Percentiles rank a stretch among this genome's conserved stretches.
phyloP scores from a whole-genome alignment of 2,329 filamentous ascomycete genomes.

The Podosphaera fusca region DNA sequence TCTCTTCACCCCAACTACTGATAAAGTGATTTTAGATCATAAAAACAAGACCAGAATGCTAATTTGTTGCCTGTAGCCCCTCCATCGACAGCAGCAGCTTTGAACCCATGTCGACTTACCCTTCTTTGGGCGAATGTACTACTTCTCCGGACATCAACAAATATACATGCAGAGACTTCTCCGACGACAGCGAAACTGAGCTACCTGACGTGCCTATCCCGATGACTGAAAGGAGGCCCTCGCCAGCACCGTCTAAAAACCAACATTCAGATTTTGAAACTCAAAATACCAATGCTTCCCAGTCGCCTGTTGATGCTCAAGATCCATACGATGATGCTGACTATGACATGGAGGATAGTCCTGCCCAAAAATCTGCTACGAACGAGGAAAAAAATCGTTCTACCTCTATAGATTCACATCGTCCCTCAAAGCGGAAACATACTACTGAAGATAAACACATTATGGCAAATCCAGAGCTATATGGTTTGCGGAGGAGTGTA shows the following conservation, averaged over 20 bases:
- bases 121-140: conserved; percentile 43
- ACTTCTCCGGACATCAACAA: conserved; percentile 28
- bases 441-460: conserved; percentile 56
- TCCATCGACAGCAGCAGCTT: conserved; percentile 32
- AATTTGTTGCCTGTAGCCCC: conserved; percentile 32
- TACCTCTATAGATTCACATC: conserved; percentile 46
- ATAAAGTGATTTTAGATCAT: conserved; percentile 4
- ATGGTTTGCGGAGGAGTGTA: conserved; percentile 85
- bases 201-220: conserved; percentile 46
- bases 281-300: conserved; percentile 13
- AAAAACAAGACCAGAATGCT: conserved; percentile 16
- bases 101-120: conserved; percentile 36
- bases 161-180: conserved; percentile 18
- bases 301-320: conserved; percentile 18
- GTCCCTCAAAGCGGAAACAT: conserved; percentile 50
- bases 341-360: conserved; percentile 47
- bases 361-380: conserved; percentile 25
- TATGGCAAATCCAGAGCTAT: conserved; percentile 76
- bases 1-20: conserved; percentile 5
- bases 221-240: conserved; percentile 26
- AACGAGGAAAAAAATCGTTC: conserved; percentile 28
- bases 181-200: conserved; percentile 47
- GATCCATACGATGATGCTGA: conserved; percentile 46
- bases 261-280: conserved; percentile 15
- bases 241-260: conserved; percentile 22